Evolutionary conservation across 805 yeast genomes (phyloP).

Genomic region (Starmerella stellata): DNA sequence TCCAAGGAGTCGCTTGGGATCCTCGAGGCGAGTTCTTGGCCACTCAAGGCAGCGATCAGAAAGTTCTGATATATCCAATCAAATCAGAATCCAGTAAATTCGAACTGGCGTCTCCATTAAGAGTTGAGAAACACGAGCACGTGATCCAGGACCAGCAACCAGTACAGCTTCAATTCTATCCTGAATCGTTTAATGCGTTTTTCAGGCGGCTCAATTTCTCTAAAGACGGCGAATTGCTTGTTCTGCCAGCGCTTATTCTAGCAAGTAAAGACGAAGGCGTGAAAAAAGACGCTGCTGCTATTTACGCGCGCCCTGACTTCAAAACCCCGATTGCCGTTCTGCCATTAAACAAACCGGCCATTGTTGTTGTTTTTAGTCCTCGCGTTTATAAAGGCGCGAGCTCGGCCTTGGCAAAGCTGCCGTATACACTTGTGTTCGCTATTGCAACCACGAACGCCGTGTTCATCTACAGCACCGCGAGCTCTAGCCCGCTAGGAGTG

Average conservation of each 20-base stretch:
- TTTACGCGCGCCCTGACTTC: constrained; percentile 55
- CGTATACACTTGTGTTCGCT: constrained; percentile 74
- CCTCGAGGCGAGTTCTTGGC: constrained; percentile 61
- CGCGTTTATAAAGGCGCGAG: constrained; percentile 28
- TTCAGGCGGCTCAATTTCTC: constrained; percentile 74
- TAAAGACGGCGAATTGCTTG: constrained; percentile 69
- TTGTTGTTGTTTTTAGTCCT: constrained; percentile 67
- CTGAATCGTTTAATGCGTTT: constrained; percentile 77
- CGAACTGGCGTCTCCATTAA: background rate
- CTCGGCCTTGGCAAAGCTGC: constrained; percentile 31
- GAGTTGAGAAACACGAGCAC: constrained; percentile 6
- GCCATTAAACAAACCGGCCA: constrained; percentile 62
- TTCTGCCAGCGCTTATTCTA: constrained; percentile 61
- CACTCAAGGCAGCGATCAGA: constrained; percentile 79
- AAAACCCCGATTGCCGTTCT: constrained; percentile 59
- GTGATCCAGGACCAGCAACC: constrained; percentile 21
- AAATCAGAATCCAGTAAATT: background rate
- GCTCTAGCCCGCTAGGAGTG: constrained; percentile 46
- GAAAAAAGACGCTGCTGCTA: constrained; percentile 13
- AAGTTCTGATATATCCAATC: constrained; percentile 51
- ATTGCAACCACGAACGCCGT: constrained; percentile 84
- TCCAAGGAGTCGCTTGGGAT: constrained; percentile 95
- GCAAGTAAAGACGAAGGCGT: constrained; percentile 19
- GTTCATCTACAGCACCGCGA: constrained; percentile 62
- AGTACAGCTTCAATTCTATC: constrained; percentile 27